Evolutionary conservation across 768 basidiomycete species (phyloP), one percentile per base, ranked within the genome.

Genomic region (Lepiota subincarnata): DNA sequence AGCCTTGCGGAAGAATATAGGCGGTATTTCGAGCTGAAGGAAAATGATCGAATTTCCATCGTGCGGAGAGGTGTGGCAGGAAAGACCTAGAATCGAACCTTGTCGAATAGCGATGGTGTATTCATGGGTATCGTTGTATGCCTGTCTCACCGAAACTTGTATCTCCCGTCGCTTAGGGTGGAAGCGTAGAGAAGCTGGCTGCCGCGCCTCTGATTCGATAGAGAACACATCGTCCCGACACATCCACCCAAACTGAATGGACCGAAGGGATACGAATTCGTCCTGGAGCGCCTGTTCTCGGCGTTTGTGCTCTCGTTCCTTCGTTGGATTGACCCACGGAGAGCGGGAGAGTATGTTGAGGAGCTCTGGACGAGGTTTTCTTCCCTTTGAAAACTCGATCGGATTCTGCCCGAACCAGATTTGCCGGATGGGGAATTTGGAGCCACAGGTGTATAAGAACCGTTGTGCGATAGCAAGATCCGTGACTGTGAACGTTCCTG

Each of bases 201-300:
- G 22, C 20, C 41, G 34, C 64, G 53, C 53, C 44, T 54, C 53
- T 19, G 53, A 39, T 63, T 86, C 83, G 36, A 78, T 62, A 10
- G 84, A 87, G 57, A 80, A 78, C 0, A 73, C 69, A 6, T 69
- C 63, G 58, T 83, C 81, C 19, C 82, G 73, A 55, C 82, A 84
- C 60, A 74, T 69, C 82, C 81, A 82, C 8, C 81, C 79, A 57
- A 83, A 82, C 60, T 84, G 82, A 20, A 85, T 56, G 4, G 64
- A 62, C 2, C 51, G 56, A 41, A 82, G 59, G 5, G 57, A 50
- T 26, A 79, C 66, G 11, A 34, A 35, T n/a, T 57, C 55, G 1
- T 57, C 37, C n/a, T 61, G 56, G 6, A 79, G 65, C 16, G 67
- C 57, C n/a, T 43, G 43, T 4, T 64, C 59, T 24, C 63, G 64